Percentiles rank a stretch among this genome's conserved stretches.
These are phyloP conservation scores for Bacidia gigantensis DNA, from an alignment of 495 filamentous ascomycete species.

Conservation along the genomic window DNA sequence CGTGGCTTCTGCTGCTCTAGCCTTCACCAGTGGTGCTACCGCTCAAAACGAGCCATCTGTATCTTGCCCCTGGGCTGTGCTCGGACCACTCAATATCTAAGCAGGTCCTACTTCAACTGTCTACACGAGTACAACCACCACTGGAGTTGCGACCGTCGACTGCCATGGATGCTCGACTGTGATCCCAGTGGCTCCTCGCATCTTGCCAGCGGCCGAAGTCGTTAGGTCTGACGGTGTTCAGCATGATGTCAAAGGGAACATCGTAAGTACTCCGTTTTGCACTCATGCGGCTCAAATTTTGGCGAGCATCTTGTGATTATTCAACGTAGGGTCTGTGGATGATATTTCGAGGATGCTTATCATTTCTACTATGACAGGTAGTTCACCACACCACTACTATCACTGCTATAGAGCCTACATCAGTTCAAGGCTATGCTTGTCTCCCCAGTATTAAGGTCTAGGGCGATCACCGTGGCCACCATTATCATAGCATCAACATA, in stretches of 20 bases:
- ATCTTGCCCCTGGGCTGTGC: background rate
- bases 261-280: background rate
- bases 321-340: too few relatives aligned
- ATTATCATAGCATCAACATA: too few relatives aligned
- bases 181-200: background rate
- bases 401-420: background rate
- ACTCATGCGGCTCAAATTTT: too few relatives aligned
- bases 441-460: background rate
- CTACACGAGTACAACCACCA: background rate
- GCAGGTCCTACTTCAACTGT: background rate
- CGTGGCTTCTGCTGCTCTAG: too few relatives aligned
- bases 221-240: background rate
- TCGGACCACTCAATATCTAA: background rate
- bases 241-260: background rate
- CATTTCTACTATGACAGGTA: background rate
- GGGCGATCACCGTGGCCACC: too few relatives aligned
- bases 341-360: background rate
- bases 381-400: background rate
- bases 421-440: background rate
- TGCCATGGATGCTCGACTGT: conserved; percentile 1
- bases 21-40: background rate
- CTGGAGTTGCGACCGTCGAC: background rate
- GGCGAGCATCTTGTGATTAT: too few relatives aligned
- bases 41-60: background rate
- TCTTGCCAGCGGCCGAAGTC: background rate